Evolutionary conservation across 768 basidiomycete genomes (phyloP), one percentile per base, ranked within the genome.

Genomic region (Mycena haematopus): DNA sequence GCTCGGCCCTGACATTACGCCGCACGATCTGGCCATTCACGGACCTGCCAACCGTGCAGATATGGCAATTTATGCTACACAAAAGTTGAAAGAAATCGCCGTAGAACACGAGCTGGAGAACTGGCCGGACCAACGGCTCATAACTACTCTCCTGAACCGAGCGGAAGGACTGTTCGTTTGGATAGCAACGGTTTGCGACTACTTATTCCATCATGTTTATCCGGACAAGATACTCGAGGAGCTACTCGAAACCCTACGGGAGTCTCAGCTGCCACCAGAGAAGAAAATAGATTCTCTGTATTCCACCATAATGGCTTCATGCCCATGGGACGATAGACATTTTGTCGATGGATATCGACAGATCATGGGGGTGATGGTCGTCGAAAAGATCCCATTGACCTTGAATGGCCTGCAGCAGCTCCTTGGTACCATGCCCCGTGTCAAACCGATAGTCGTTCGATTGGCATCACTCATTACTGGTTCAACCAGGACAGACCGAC

Each of bases 111-210:
- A 7, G 13, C 52, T 53, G 35, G 35, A 27, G 36, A 38, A 42
- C 38, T 54, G 60, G 31, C 44, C 55, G 1, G n/a, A 58, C 52
- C 40, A n/a, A 22, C 56, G 51, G 45, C 38, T 40, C 19, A 25
- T 44, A 13, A 36, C 53, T n/a, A 29, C 38, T 17, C 55, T 69
- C 21, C 35, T 56, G 2, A 27, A 22, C 6, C 63, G 54, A 46
- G 65, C 67, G 22, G 71, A 65, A 31, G 71, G 71, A 6, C 59
- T 71, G 14, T 72, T 72, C 59, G 57, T 69, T 31, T 71, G 71
- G 67, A 63, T 65, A 15, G 60, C 63, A 6, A 64, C 66, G 14
- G 45, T 68, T 42, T 64, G 58, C 29, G 63, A 68, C 33, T 68
- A 71, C 44, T 36, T 71, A 5, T 33, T 25, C 52, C 33, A 19